Conservation (phyloP, 2,329 filamentous ascomycete species). For the Aureobasidium uvarum region DNA sequence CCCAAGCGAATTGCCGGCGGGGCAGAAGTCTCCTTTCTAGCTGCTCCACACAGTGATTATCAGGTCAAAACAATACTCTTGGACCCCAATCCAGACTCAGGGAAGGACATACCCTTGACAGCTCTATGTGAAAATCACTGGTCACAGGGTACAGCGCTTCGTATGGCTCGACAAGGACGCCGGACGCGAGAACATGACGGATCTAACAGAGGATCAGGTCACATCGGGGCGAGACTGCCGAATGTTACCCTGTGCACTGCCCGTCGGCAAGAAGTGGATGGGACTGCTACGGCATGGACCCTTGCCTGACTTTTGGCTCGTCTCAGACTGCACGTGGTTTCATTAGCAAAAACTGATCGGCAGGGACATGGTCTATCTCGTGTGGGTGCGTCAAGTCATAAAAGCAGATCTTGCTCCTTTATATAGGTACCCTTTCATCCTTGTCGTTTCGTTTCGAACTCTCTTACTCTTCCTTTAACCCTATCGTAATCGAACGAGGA, state of each 20-base stretch:
- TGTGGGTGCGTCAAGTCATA: neutral
- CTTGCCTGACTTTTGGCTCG: neutral
- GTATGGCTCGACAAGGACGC: neutral
- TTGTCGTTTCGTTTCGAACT: constrained; percentile 1
- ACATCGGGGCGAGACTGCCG: neutral
- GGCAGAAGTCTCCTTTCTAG: neutral
- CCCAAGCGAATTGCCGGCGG: neutral
- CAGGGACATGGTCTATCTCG: constrained; percentile 5
- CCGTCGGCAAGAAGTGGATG: neutral
- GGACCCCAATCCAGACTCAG: neutral
- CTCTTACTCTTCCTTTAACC: neutral
- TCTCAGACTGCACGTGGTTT: constrained; percentile 8
- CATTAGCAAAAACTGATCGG: constrained; percentile 13
- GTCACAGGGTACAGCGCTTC: neutral
- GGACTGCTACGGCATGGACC: constrained; percentile 5
- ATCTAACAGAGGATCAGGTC: neutral
- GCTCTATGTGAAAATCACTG: neutral
- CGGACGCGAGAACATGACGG: neutral
- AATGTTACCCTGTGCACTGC: neutral
- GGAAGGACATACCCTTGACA: neutral
- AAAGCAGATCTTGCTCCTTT: constrained; percentile 20
- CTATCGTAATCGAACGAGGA: constrained; percentile 1
- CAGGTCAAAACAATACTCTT: too few species aligned
- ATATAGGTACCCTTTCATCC: neutral
- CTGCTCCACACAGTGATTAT: neutral